A percentile compares a stretch with the other conserved stretches of the same genome.
Conservation (phyloP, 2,329 filamentous ascomycete genomes). For the Epichloe uncinata region DNA sequence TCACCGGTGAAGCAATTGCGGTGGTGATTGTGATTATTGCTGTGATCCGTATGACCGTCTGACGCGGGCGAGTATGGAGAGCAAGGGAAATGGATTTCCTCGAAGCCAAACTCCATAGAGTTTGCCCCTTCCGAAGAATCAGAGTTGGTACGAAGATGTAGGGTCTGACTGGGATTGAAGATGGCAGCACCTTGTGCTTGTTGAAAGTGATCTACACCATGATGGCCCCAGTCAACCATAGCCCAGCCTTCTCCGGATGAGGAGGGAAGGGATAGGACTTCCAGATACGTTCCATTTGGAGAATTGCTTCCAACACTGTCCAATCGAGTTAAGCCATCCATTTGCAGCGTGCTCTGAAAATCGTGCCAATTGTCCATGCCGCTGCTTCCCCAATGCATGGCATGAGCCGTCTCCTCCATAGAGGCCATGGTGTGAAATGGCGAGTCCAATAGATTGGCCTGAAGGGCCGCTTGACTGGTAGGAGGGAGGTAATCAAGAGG, state of each 20-base stretch:
- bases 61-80: constrained; percentile 75
- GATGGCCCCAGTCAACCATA: constrained; percentile 61
- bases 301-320: constrained; percentile 32
- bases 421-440: constrained; percentile 46
- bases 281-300: constrained; percentile 49
- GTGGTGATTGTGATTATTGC: constrained; percentile 26
- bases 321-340: constrained; percentile 31
- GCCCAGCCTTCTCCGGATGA: constrained; percentile 84
- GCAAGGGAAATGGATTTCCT: constrained; percentile 64
- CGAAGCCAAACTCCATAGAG: constrained; percentile 60
- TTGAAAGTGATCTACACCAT: constrained; percentile 48
- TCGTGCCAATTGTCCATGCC: constrained; percentile 69
- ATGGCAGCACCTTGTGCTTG: constrained; percentile 50
- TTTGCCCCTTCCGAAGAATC: constrained; percentile 66
- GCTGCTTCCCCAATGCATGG: constrained; percentile 44
- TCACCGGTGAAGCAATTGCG: constrained; percentile 50
- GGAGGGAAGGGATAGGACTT: constrained; percentile 68
- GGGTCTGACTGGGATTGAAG: constrained; percentile 82
- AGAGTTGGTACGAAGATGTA: constrained; percentile 77
- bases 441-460: constrained; percentile 49
- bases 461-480: constrained; percentile 50
- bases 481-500: constrained; percentile 48
- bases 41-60: constrained; percentile 37
- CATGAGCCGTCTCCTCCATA: constrained; percentile 40
- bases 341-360: constrained; percentile 49